These are phyloP conservation scores for Remersonia thermophila DNA, from an alignment of 2,329 filamentous ascomycete genomes.

Conservation along the genomic window DNA sequence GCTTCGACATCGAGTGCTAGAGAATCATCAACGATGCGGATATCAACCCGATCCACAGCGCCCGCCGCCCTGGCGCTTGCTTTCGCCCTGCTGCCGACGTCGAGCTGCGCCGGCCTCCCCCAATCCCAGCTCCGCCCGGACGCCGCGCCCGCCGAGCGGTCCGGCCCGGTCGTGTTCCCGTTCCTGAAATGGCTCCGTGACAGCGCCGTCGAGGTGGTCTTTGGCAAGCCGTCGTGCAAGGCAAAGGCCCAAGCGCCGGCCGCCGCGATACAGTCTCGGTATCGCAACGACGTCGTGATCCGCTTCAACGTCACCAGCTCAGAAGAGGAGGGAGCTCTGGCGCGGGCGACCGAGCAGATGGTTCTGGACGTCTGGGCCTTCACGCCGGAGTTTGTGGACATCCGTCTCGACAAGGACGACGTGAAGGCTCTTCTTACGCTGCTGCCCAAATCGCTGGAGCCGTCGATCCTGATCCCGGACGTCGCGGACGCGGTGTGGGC, in stretches of 20 bases:
- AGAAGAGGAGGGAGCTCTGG: slow-evolving; percentile 57
- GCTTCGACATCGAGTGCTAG: too few species aligned
- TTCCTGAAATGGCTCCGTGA: slow-evolving; percentile 40
- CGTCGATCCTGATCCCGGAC: slow-evolving; percentile 69
- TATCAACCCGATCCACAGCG: slow-evolving; percentile 6
- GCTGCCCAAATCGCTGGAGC: slow-evolving; percentile 61
- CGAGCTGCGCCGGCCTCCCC: slow-evolving; percentile 10
- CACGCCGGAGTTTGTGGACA: slow-evolving; percentile 69
- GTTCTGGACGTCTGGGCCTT: slow-evolving; percentile 89
- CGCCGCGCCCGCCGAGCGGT: too few species aligned
- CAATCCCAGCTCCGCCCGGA: slow-evolving; percentile 3
- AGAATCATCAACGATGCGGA: slow-evolving; percentile 11
- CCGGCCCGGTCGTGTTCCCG: slow-evolving; percentile 28
- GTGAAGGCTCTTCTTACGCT: slow-evolving; percentile 68
- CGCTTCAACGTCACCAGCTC: slow-evolving; percentile 67
- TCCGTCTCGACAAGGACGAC: slow-evolving; percentile 63
- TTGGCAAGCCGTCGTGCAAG: slow-evolving; percentile 31
- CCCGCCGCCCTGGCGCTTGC: slow-evolving; percentile 9
- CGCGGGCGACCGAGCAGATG: slow-evolving; percentile 60
- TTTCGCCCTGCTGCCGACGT: slow-evolving; percentile 7
- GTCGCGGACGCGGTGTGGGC: slow-evolving; percentile 65
- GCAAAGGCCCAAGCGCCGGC: slow-evolving; percentile 16
- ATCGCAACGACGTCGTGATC: slow-evolving; percentile 74
- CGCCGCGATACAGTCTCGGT: slow-evolving; percentile 29
- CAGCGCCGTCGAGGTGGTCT: slow-evolving; percentile 36